Evolutionary conservation across 164 flowering plant genomes (phyloP).

Genomic region (Cinnamomum micranthum): DNA sequence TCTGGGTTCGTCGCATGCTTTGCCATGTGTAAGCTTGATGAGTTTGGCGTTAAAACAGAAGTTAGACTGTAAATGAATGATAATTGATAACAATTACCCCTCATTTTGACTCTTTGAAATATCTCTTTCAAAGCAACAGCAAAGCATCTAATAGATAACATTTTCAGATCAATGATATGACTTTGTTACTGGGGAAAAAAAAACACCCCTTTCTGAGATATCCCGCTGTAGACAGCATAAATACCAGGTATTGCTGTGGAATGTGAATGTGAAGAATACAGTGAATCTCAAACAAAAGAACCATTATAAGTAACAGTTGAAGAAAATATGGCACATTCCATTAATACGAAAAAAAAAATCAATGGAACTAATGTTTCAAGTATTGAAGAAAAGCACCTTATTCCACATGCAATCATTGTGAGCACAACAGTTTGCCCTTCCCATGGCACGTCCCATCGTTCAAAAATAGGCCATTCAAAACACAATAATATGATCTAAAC

Average conservation of each 20-base stretch:
- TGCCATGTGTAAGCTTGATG: no score
- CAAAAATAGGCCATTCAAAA: slow-evolving; percentile 51
- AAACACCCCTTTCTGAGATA: neutral
- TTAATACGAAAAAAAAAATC: neutral
- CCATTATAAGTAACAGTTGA: neutral
- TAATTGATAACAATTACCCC: no score
- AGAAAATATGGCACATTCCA: neutral
- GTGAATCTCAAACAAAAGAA: neutral
- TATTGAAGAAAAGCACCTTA: slow-evolving; percentile 44
- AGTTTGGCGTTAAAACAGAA: no score
- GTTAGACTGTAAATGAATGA: no score
- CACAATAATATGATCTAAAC: no score
- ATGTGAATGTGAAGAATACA: neutral
- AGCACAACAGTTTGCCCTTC: slow-evolving; percentile 73
- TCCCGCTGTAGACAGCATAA: neutral
- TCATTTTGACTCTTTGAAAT: no score
- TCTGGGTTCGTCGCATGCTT: neutral
- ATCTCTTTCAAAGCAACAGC: no score
- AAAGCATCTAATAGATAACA: no score
- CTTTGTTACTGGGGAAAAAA: neutral
- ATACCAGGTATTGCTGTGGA: neutral
- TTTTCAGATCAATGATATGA: neutral
- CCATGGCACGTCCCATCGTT: slow-evolving; percentile 95
- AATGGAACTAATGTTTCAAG: neutral
- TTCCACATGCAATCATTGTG: slow-evolving; percentile 76